phyloP scores from a whole-genome alignment of 495 filamentous ascomycete genomes.

The Beverwykella pulmonaria region DNA sequence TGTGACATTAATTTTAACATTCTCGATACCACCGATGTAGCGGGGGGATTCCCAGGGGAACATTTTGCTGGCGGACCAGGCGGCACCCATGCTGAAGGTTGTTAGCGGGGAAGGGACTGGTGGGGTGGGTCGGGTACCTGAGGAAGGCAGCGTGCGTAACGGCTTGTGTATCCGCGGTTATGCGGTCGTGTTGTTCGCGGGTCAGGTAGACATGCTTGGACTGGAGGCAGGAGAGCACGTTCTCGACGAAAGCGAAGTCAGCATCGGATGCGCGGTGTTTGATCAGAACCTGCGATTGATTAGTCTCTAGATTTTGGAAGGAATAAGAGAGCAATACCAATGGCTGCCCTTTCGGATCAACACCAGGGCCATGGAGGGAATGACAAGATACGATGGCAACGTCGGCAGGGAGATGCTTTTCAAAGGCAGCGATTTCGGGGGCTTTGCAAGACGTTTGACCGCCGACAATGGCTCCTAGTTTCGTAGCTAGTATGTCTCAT shows the following conservation, averaged over 20 bases:
- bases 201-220: conserved; percentile 84
- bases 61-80: conserved; percentile 88
- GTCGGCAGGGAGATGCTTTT: conserved; percentile 81
- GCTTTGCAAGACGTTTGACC: conserved; percentile 99
- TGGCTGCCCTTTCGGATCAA: conserved; percentile 84
- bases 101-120: background rate
- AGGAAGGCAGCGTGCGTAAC: conserved; percentile 97
- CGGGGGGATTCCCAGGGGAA: conserved; percentile 95
- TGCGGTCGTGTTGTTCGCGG: conserved; percentile 86
- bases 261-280: conserved; percentile 82
- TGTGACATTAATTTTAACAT: conserved; percentile 98
- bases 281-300: conserved; percentile 61
- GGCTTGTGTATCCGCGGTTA: conserved; percentile 96
- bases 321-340: conserved; percentile 50
- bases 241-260: conserved; percentile 75
- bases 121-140: background rate
- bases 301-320: background rate
- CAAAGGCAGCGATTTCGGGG: conserved; percentile 92
- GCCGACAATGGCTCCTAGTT: conserved; percentile 88
- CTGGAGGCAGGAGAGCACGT: conserved; percentile 76
- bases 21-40: conserved; percentile 96
- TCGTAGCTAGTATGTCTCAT: conserved; percentile 70
- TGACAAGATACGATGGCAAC: conserved; percentile 96
- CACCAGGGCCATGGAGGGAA: conserved; percentile 90
- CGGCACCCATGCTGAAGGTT: conserved; percentile 80